Evolutionary conservation across 176 grass and related monocot species (phyloP), one percentile per base, ranked within the genome.

Genomic region (Musa acuminata): DNA sequence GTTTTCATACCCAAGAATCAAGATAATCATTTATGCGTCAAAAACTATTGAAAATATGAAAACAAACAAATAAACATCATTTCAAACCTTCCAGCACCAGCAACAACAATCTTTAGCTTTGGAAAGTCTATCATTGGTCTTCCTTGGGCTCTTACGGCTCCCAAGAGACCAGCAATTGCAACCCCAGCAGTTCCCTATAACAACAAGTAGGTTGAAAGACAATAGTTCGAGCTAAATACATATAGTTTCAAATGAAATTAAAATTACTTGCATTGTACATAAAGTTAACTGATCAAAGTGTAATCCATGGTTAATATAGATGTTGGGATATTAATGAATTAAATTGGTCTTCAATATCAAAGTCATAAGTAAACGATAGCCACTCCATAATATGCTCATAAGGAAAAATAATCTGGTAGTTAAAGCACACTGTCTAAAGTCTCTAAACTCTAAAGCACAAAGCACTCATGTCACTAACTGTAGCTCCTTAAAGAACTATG

Each of bases 91-190:
- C 95, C 95, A 84, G 95, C 95, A 80, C 95, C 95, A 62, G 95
- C 95, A 82, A 98, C 95, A 78, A 98, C 88, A 80, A 98, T 98
- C 72, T 73, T 98, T 98, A 93, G 95, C 75, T 98, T 98, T 74
- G 95, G 95, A 71, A 98, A 98, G 80, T 98, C 95, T 66, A 98
- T 69, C 90, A 98, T 98, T 63, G 90, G 88, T 72, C 72, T 92
- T 81, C 95, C 95, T 91, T 98, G 95, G 74, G 95, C 90, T 62
- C 90, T 83, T 75, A 98, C 90, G 82, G 95, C 95, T 85, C 95
- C 90, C 79, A 98, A 82, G 73, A 98, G 95, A 75, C 88, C 95
- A 78, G 95, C 95, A 87, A 98, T 93, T 85, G 95, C 95, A 80
- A 98, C 95, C 52, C 95, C 95, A 82, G 95, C 95, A 81, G 95